These are phyloP conservation scores for Colletotrichum kahawae DNA, from an alignment of 2,329 filamentous ascomycete genomes.

Conservation along the genomic window DNA sequence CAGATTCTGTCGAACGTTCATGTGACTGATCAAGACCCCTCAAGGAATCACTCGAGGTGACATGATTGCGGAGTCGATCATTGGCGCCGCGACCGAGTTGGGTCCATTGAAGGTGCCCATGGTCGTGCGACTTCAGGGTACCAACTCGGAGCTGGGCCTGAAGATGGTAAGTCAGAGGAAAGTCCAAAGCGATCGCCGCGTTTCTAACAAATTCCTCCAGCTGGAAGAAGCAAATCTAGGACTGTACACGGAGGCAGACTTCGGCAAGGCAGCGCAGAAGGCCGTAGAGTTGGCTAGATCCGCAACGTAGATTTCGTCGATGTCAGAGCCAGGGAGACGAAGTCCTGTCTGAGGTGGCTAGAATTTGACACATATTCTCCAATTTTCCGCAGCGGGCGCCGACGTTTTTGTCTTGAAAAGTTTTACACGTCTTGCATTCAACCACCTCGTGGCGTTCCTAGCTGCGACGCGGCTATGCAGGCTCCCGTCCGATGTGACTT, in stretches of 20 bases:
- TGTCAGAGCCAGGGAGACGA: background rate
- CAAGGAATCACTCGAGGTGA: conserved; percentile 53
- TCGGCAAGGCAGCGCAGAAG: conserved; percentile 38
- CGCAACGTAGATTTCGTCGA: background rate
- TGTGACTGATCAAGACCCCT: accelerated
- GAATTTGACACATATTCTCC: background rate
- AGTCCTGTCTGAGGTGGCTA: background rate
- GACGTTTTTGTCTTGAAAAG: background rate
- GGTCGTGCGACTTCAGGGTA: conserved; percentile 52
- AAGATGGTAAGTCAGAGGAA: conserved; percentile 37
- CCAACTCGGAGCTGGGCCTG: conserved; percentile 46
- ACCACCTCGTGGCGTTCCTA: background rate
- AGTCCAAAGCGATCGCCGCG: background rate
- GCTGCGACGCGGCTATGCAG: background rate
- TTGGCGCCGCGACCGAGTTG: conserved; percentile 43
- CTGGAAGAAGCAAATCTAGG: conserved; percentile 39
- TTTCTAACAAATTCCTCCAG: conserved; percentile 24
- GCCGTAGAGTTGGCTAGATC: conserved; percentile 36
- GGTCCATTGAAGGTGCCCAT: conserved; percentile 44
- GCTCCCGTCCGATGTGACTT: background rate
- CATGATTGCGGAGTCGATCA: conserved; percentile 56
- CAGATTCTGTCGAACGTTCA: no score
- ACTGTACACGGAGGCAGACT: conserved; percentile 42
- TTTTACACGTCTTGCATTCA: background rate
- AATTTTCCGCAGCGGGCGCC: background rate